Base-by-base conservation (phyloP, 768 basidiomycete genomes). In the Neoboletus brunneissimus region DNA sequence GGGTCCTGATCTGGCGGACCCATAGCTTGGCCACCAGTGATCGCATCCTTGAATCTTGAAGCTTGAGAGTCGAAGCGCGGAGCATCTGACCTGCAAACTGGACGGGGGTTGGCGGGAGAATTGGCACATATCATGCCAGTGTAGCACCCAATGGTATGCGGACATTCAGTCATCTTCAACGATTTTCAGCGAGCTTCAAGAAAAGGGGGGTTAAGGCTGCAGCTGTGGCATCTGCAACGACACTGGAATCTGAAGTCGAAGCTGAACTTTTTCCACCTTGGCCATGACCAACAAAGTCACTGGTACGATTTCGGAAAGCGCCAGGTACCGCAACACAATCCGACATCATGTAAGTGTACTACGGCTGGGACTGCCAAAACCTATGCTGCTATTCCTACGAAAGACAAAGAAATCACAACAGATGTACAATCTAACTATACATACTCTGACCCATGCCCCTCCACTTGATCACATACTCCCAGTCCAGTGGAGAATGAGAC, bases 361-460 rank as follows among this genome's bases (percentile, higher is more conserved):
- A 41, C 20, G n/a, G 11, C 13, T 41, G 22, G 13, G 20, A 13
- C 12, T 18, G 22, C 12, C 41, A 41, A 41, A 42, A 23, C 12
- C 41, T 13, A 8, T 42, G 22, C 46, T 47, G 23, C 60, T 35
- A 48, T 49, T 51, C 38, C 23, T 58, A 59, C 48, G 50, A 51
- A 31, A 58, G 56, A 59, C 42, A 22, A 56, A 27, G 50, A 68
- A 61, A 66, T 67, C 66, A 67, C 58, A 61, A 68, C 67, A 67
- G 67, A 68, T 64, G 62, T 38, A 63, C 55, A 43, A 57, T 66
- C 64, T 56, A 69, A 57, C 58, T 57, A 66, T 67, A 67, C 66
- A 69, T 49, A 50, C 53, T 40, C 51, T 40, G 18, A 45, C 43
- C 43, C 38, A 54, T 34, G 9, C 43, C 34, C 20, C 46, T 44